Percentiles rank a stretch among this genome's conserved stretches.
Conservation (phyloP, 768 basidiomycete genomes). For the Rhodotorula toruloides region DNA sequence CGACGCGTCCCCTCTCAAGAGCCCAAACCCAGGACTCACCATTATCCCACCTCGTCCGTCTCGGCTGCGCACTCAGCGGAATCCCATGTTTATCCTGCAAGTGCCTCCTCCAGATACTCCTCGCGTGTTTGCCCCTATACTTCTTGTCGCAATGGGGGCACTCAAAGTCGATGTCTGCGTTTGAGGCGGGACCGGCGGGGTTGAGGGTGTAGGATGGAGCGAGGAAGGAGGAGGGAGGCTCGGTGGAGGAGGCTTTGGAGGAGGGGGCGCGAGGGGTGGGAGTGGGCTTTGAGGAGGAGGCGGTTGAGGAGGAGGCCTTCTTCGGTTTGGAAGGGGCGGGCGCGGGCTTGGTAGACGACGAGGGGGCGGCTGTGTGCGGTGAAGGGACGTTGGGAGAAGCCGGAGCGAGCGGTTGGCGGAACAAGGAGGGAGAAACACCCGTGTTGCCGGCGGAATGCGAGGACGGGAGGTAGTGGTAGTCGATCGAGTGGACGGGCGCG, state of each 20-base stretch:
- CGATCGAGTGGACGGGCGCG: too few species aligned
- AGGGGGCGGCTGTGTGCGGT: not conserved
- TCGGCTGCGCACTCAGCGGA: slow-evolving; percentile 47
- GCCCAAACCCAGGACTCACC: slow-evolving; percentile 42
- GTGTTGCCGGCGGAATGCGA: too few species aligned
- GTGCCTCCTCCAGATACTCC: slow-evolving; percentile 50
- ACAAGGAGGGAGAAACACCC: too few species aligned
- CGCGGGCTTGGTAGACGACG: not conserved
- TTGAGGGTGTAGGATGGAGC: slow-evolving; percentile 34
- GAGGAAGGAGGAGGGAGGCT: slow-evolving; percentile 8
- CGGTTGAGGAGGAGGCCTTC: not conserved
- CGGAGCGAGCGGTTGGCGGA: not conserved
- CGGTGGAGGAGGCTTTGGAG: not conserved
- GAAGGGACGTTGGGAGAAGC: not conserved
- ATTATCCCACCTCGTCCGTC: slow-evolving; percentile 50
- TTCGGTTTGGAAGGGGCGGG: too few species aligned
- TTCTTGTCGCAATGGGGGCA: slow-evolving; percentile 48
- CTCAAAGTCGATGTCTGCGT: slow-evolving; percentile 33
- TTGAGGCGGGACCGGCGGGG: slow-evolving; percentile 35
- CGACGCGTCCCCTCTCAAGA: not conserved
- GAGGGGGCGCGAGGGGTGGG: not conserved
- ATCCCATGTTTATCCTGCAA: slow-evolving; percentile 51
- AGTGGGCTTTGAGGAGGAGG: not conserved
- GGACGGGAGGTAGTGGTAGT: too few species aligned
- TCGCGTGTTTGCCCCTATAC: slow-evolving; percentile 50